Conservation (phyloP, 306 rosid genomes). For the Ammopiptanthus mongolicus region DNA sequence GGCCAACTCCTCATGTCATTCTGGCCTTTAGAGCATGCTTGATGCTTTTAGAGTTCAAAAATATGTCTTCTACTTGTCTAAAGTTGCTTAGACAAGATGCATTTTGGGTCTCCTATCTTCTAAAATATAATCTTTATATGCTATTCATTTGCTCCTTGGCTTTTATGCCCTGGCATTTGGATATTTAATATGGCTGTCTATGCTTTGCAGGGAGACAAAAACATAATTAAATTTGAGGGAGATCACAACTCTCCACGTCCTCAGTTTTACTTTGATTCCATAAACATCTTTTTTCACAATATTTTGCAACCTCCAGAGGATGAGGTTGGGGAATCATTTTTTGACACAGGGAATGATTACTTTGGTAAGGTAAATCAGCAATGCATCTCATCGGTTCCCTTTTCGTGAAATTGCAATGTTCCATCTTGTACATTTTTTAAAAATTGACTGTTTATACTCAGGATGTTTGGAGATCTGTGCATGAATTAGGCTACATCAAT, state of each 20-base stretch:
- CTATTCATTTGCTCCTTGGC: not conserved
- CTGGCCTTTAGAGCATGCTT: constrained; percentile 11
- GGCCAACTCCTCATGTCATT: not conserved
- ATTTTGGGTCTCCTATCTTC: not conserved
- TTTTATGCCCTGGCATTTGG: not conserved
- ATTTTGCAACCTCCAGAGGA: constrained; percentile 97
- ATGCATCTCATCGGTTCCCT: constrained; percentile 21
- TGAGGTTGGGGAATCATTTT: constrained; percentile 73
- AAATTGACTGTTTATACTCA: constrained; percentile 33
- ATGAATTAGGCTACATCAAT: constrained; percentile 34
- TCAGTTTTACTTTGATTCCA: constrained; percentile 95
- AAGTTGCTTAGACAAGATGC: not conserved
- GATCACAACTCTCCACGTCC: constrained; percentile 99
- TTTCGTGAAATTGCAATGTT: constrained; percentile 20
- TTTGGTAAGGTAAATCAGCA: constrained; percentile 69
- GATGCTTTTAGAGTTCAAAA: constrained; percentile 9
- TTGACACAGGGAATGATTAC: constrained; percentile 57
- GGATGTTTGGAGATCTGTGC: constrained; percentile 72
- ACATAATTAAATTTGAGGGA: constrained; percentile 93
- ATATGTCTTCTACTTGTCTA: not conserved
- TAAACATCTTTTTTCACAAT: constrained; percentile 94
- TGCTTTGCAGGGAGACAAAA: constrained; percentile 89
- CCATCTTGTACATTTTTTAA: constrained; percentile 10
- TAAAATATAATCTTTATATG: not conserved
- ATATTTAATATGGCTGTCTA: not conserved